These are phyloP conservation scores for Straminergon stramineum DNA, from an alignment of 225 moss, liverwort and hornwort species.

Conservation along the genomic window DNA sequence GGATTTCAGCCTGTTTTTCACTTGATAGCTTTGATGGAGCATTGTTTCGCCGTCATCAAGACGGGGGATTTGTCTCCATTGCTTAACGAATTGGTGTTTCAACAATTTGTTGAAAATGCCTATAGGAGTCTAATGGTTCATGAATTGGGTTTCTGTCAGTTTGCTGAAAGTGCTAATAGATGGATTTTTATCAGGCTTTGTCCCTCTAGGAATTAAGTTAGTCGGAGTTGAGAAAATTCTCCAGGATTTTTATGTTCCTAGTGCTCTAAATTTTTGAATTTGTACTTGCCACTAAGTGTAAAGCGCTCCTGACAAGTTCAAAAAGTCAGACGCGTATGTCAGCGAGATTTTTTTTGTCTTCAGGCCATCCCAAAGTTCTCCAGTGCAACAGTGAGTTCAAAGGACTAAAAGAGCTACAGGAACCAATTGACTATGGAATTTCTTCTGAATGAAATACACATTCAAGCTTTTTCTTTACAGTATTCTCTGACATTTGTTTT, in stretches of 20 bases:
- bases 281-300: too few relatives aligned
- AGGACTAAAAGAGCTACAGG: neutral
- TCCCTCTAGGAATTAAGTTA: neutral
- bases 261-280: neutral
- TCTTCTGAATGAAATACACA: neutral
- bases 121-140: neutral
- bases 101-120: neutral
- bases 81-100: neutral
- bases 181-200: too few relatives aligned
- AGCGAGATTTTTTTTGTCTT: neutral
- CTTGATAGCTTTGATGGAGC: neutral
- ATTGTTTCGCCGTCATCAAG: neutral
- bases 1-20: neutral
- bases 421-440: neutral
- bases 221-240: too few relatives aligned
- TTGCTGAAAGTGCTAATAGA: too few relatives aligned
- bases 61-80: too few relatives aligned
- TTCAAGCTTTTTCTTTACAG: neutral
- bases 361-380: neutral
- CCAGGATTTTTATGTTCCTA: too few relatives aligned
- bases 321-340: neutral
- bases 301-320: neutral
- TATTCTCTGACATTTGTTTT: neutral
- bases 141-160: too few relatives aligned
- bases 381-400: neutral